Percentiles rank a stretch among this genome's conserved stretches.
Evolutionary conservation across 768 basidiomycete species (phyloP).

Genomic region (Roridomyces roridus): DNA sequence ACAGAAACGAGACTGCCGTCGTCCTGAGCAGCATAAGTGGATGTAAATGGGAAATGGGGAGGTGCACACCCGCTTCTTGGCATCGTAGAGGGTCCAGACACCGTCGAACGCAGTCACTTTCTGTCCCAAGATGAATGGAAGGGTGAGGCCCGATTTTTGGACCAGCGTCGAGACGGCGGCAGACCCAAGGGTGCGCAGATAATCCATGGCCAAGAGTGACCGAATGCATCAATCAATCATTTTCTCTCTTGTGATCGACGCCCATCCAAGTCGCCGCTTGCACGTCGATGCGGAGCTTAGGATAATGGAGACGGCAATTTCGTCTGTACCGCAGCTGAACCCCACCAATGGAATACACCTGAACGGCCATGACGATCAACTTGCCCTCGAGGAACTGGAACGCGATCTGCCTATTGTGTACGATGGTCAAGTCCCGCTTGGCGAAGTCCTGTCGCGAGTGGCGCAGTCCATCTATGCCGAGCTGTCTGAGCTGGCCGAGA

Average conservation of each 20-base stretch:
- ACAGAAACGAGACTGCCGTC: slow-evolving; percentile 86
- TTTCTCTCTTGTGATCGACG: neutral
- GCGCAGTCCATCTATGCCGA: slow-evolving; percentile 84
- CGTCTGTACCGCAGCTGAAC: slow-evolving; percentile 10
- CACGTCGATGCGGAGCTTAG: slow-evolving; percentile 18
- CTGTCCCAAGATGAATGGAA: slow-evolving; percentile 85
- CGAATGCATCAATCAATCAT: too few species aligned
- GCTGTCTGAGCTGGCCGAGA: slow-evolving; percentile 83
- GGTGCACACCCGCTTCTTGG: slow-evolving; percentile 74
- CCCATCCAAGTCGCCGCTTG: neutral
- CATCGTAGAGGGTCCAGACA: slow-evolving; percentile 89
- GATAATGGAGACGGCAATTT: slow-evolving; percentile 12
- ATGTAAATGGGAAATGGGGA: neutral
- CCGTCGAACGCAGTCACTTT: slow-evolving; percentile 73
- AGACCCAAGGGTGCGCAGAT: slow-evolving; percentile 80
- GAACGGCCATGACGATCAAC: slow-evolving; percentile 34
- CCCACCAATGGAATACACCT: slow-evolving; percentile 32
- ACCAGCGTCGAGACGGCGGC: slow-evolving; percentile 91
- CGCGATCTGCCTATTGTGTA: slow-evolving; percentile 74
- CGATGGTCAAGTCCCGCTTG: slow-evolving; percentile 77
- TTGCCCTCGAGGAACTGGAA: slow-evolving; percentile 64
- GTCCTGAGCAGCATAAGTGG: slow-evolving; percentile 60
- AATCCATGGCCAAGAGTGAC: too few species aligned
- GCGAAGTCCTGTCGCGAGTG: slow-evolving; percentile 77
- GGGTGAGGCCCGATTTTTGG: slow-evolving; percentile 88